Conservation (phyloP, 192 early-diverging fungal species). For the Backusella mclennaniae region DNA sequence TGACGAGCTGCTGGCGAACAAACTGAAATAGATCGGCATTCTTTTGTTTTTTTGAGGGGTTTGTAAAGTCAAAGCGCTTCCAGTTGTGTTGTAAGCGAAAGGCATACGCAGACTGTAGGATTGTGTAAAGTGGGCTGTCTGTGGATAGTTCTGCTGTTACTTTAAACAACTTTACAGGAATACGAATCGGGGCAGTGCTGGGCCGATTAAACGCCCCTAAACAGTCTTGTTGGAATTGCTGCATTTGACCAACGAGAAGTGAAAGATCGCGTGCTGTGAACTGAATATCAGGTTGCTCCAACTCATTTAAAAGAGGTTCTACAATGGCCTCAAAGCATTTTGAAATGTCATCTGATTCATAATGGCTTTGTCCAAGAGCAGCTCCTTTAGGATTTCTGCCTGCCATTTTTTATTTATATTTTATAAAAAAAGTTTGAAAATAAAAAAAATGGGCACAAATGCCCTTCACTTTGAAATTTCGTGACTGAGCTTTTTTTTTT, state of each 20-base stretch:
- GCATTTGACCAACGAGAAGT: slow-evolving; percentile 40
- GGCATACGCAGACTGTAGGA: slow-evolving; percentile 45
- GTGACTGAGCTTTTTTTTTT: neutral
- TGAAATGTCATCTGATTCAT: slow-evolving; percentile 39
- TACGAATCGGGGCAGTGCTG: slow-evolving; percentile 24
- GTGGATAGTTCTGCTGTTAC: slow-evolving; percentile 16
- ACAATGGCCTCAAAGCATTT: slow-evolving; percentile 43
- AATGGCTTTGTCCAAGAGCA: slow-evolving; percentile 32
- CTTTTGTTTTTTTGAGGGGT: slow-evolving; percentile 28
- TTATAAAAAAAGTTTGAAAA: neutral
- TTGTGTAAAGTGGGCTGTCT: slow-evolving; percentile 37
- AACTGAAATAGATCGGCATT: slow-evolving; percentile 38
- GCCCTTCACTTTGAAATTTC: neutral
- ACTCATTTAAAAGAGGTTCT: slow-evolving; percentile 33
- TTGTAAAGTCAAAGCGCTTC: slow-evolving; percentile 44
- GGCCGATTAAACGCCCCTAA: slow-evolving; percentile 34
- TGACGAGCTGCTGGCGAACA: slow-evolving; percentile 36
- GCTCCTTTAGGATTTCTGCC: slow-evolving; percentile 23
- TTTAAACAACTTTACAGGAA: slow-evolving; percentile 51
- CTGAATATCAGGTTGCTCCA: slow-evolving; percentile 25
- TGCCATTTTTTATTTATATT: slow-evolving; percentile 11
- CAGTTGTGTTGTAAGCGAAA: slow-evolving; percentile 41
- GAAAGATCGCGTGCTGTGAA: slow-evolving; percentile 45
- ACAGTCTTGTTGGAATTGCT: slow-evolving; percentile 54
- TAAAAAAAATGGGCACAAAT: neutral